Percentiles rank a stretch among this genome's conserved stretches.
phyloP scores from a whole-genome alignment of 805 yeast species.

The Candida tammaniensis region DNA sequence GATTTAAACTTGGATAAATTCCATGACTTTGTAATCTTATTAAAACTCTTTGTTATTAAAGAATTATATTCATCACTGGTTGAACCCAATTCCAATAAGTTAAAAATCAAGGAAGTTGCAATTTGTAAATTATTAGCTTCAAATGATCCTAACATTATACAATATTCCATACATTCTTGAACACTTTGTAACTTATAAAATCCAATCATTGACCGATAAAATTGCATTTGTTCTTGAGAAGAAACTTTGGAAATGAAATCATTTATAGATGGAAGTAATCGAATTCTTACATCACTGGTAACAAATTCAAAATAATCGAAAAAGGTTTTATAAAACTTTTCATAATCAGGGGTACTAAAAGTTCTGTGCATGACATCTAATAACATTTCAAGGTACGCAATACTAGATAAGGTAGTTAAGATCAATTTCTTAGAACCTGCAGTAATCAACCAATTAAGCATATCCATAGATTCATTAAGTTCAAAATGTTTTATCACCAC shows the following conservation, averaged over 20 bases:
- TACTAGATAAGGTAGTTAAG: slow-evolving; percentile 3
- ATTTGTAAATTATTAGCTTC: slow-evolving; percentile 5
- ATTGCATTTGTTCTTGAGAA: slow-evolving; percentile 5
- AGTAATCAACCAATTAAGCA: slow-evolving; percentile 10
- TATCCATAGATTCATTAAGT: slow-evolving; percentile 3
- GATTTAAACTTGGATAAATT: not conserved
- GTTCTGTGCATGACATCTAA: slow-evolving; percentile 1
- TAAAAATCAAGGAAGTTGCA: slow-evolving; percentile 7
- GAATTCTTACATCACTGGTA: slow-evolving; percentile 5
- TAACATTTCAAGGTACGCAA: slow-evolving; percentile 5
- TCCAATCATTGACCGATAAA: slow-evolving; percentile 6
- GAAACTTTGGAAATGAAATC: not conserved
- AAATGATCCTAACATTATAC: slow-evolving; percentile 10
- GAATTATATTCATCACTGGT: slow-evolving; percentile 1
- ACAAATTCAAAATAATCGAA: slow-evolving; percentile 6
- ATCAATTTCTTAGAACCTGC: slow-evolving; percentile 9
- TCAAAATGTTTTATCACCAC: not conserved
- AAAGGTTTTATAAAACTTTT: not conserved
- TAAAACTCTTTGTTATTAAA: not conserved
- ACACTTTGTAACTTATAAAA: slow-evolving; percentile 1
- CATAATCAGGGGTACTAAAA: not conserved
- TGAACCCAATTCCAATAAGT: slow-evolving; percentile 10
- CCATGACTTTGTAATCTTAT: slow-evolving; percentile 1
- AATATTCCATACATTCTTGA: slow-evolving; percentile 8
- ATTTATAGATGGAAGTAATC: slow-evolving; percentile 7